Conservation (phyloP, 1,284 basidiomycete genomes). For the Moesziomyces sp. region DNA sequence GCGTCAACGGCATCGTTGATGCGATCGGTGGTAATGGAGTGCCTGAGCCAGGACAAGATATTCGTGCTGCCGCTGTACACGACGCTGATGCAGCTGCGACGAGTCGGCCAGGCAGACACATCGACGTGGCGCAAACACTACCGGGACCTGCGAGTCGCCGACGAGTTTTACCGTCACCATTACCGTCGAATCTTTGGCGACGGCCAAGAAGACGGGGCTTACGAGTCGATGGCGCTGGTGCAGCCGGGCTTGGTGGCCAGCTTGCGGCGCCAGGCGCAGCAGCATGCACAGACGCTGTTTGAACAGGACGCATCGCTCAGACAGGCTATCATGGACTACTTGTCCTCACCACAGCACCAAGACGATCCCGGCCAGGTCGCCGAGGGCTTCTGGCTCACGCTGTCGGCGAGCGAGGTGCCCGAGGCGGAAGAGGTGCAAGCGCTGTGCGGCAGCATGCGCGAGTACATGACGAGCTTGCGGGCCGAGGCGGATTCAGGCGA, state of each 20-base stretch:
- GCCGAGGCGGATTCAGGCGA: background rate
- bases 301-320: constrained; percentile 5
- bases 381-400: constrained; percentile 8
- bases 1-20: constrained; percentile 73
- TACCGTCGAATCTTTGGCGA: constrained; percentile 11
- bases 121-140: constrained; percentile 7
- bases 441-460: constrained; percentile 14
- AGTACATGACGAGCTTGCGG: background rate
- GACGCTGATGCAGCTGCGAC: constrained; percentile 14
- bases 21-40: constrained; percentile 83
- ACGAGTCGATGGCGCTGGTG: constrained; percentile 15
- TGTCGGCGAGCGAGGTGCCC: constrained; percentile 26
- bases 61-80: constrained; percentile 29
- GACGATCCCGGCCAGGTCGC: background rate
- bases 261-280: constrained; percentile 20
- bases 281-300: constrained; percentile 7
- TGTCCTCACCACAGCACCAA: background rate
- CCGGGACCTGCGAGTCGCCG: constrained; percentile 28
- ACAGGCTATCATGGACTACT: constrained; percentile 5
- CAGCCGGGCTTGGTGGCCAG: constrained; percentile 19
- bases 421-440: constrained; percentile 13
- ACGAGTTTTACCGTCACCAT: constrained; percentile 27
- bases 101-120: background rate
- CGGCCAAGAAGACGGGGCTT: background rate
- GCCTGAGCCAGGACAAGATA: constrained; percentile 84